These are phyloP conservation scores for Cucurbitaria berberidis DNA, from an alignment of 2,329 filamentous ascomycete species.

Conservation along the genomic window DNA sequence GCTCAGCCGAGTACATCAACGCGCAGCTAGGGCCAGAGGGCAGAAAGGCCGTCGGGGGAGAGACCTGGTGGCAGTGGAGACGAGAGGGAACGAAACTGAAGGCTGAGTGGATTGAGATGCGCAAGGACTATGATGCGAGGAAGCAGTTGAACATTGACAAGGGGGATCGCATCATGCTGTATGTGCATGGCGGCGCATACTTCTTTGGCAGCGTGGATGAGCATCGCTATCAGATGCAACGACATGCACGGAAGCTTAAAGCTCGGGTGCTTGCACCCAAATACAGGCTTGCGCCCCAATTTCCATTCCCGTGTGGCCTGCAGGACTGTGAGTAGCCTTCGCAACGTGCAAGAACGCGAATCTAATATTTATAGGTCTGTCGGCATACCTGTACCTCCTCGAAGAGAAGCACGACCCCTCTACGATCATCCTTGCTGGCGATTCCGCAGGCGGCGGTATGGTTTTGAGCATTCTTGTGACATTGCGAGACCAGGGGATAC, in stretches of 20 bases:
- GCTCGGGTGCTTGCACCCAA: slow-evolving; percentile 83
- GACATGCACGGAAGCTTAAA: slow-evolving; percentile 92
- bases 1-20: slow-evolving; percentile 69
- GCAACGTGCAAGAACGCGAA: not conserved
- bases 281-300: slow-evolving; percentile 90
- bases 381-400: slow-evolving; percentile 84
- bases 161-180: slow-evolving; percentile 82
- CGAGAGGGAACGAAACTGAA: slow-evolving; percentile 67
- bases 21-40: slow-evolving; percentile 80
- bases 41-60: slow-evolving; percentile 81
- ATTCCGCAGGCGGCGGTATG: slow-evolving; percentile 94
- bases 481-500: slow-evolving; percentile 80
- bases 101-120: slow-evolving; percentile 98
- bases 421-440: slow-evolving; percentile 86
- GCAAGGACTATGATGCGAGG: slow-evolving; percentile 75
- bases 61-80: slow-evolving; percentile 75
- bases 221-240: slow-evolving; percentile 97
- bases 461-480: slow-evolving; percentile 78
- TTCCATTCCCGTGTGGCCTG: slow-evolving; percentile 91
- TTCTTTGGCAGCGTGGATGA: slow-evolving; percentile 96
- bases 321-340: slow-evolving; percentile 69
- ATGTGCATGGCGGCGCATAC: slow-evolving; percentile 92
- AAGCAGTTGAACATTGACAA: slow-evolving; percentile 63
- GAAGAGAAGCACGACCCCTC: slow-evolving; percentile 72
- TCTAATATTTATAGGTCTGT: slow-evolving; percentile 56